phyloP scores from a whole-genome alignment of 2,329 filamentous ascomycete genomes.

The Colletotrichum sp. region DNA sequence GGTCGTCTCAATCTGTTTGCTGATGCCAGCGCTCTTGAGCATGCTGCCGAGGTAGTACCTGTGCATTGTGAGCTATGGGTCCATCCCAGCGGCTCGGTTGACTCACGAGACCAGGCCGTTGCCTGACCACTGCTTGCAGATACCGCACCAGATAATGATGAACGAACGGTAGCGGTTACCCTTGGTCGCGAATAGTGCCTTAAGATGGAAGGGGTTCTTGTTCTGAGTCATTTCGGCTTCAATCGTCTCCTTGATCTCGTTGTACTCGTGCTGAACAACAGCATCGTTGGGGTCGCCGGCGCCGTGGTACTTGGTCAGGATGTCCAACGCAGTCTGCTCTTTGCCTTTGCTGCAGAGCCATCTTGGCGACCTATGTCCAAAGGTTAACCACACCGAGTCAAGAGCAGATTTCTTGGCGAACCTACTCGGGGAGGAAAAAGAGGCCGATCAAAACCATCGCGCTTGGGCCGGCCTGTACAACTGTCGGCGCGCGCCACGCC shows the following conservation, averaged over 20 bases:
- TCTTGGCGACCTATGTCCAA: neutral
- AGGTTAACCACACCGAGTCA: neutral
- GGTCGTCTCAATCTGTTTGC: constrained; percentile 2
- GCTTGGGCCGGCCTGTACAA: constrained; percentile 8
- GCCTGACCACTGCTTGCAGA: constrained; percentile 45
- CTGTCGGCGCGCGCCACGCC: constrained; percentile 13
- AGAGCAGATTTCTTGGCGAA: neutral
- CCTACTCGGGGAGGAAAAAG: constrained; percentile 15
- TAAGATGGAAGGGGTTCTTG: constrained; percentile 26
- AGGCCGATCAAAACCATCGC: constrained; percentile 15
- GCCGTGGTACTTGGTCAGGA: constrained; percentile 65
- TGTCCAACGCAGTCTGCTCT: constrained; percentile 50
- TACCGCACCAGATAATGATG: constrained; percentile 45
- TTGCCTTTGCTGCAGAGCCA: constrained; percentile 18
- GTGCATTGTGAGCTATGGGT: neutral
- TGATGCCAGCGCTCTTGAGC: constrained; percentile 19
- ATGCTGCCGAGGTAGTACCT: constrained; percentile 6
- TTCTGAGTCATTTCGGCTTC: constrained; percentile 39
- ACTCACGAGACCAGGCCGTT: neutral
- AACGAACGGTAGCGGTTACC: constrained; percentile 39
- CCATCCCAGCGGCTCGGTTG: neutral
- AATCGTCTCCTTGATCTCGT: constrained; percentile 43
- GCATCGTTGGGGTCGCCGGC: constrained; percentile 57
- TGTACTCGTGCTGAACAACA: constrained; percentile 58
- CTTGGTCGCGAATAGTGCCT: constrained; percentile 29